These are phyloP conservation scores for Leptographium wingfieldii DNA, from an alignment of 2,329 filamentous ascomycete genomes.

Conservation along the genomic window DNA sequence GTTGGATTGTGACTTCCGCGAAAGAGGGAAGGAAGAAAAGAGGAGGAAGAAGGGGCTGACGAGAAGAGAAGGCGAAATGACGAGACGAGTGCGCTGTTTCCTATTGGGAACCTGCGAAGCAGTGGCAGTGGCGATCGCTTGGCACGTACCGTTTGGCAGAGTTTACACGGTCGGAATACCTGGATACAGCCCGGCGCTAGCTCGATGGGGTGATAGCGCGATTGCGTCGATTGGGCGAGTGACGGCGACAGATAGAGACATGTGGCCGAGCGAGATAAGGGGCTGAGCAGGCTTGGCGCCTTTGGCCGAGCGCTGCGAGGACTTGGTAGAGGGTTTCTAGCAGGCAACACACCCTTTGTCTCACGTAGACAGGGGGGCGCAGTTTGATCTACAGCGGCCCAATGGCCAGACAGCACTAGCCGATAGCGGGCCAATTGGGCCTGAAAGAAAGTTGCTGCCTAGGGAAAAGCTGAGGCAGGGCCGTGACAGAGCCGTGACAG, in stretches of 20 bases:
- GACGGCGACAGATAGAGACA: constrained; percentile 3
- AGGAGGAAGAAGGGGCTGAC: background rate
- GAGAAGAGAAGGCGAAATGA: background rate
- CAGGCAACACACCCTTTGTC: background rate
- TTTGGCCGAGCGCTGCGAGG: background rate
- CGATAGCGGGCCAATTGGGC: background rate
- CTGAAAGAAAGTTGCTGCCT: background rate
- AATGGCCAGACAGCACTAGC: background rate
- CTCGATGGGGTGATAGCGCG: constrained; percentile 4
- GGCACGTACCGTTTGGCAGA: background rate
- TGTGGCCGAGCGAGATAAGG: constrained; percentile 8
- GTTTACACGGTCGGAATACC: background rate
- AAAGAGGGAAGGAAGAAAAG: background rate
- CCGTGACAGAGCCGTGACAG: background rate
- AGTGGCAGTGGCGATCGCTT: background rate
- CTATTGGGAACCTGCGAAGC: background rate
- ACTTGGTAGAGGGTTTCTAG: background rate
- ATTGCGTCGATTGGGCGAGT: constrained; percentile 9
- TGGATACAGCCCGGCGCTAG: background rate
- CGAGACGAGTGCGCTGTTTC: background rate
- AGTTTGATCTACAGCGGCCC: background rate
- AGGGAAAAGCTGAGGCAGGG: background rate
- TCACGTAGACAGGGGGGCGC: background rate
- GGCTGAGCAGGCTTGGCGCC: background rate
- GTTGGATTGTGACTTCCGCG: background rate